phyloP scores from a whole-genome alignment of 805 yeast species.

The Kodamaea kakaduensis region DNA sequence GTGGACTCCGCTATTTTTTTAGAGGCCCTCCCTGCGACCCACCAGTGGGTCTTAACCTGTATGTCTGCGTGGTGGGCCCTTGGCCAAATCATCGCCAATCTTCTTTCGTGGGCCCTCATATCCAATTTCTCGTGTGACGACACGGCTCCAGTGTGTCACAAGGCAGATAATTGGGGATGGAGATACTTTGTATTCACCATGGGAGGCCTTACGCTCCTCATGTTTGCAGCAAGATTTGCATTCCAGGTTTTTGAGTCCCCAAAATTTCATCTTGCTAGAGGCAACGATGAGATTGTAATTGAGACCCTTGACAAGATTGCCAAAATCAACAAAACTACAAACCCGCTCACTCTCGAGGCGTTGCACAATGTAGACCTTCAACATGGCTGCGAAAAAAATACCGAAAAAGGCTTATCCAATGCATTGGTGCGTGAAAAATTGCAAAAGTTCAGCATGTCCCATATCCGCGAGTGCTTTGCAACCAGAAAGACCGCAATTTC shows the following conservation, averaged over 20 bases:
- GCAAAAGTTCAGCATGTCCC: slow-evolving; percentile 27
- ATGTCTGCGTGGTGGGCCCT: slow-evolving; percentile 49
- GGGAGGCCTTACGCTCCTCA: slow-evolving; percentile 42
- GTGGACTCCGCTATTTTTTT: slow-evolving; percentile 25
- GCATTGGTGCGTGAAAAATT: slow-evolving; percentile 24
- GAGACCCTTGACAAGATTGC: slow-evolving; percentile 44
- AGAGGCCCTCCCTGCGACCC: slow-evolving; percentile 21
- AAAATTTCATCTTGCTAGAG: slow-evolving; percentile 48
- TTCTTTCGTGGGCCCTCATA: slow-evolving; percentile 55
- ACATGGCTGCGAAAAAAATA: slow-evolving; percentile 9
- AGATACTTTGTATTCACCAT: slow-evolving; percentile 50
- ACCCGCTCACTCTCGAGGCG: slow-evolving; percentile 44
- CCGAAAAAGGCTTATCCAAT: slow-evolving; percentile 17
- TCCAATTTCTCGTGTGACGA: slow-evolving; percentile 44
- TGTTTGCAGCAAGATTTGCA: slow-evolving; percentile 31
- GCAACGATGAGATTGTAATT: slow-evolving; percentile 49
- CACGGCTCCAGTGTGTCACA: slow-evolving; percentile 34
- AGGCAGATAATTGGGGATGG: slow-evolving; percentile 55
- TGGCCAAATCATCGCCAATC: slow-evolving; percentile 52
- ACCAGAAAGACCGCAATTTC: slow-evolving; percentile 43
- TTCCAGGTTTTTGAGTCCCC: slow-evolving; percentile 53
- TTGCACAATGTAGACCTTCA: slow-evolving; percentile 40
- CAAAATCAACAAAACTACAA: slow-evolving; percentile 37
- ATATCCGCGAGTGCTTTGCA: slow-evolving; percentile 46
- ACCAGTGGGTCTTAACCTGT: slow-evolving; percentile 24